Conservation (phyloP, 1,284 basidiomycete species). For the Apiotrichum domesticum region DNA sequence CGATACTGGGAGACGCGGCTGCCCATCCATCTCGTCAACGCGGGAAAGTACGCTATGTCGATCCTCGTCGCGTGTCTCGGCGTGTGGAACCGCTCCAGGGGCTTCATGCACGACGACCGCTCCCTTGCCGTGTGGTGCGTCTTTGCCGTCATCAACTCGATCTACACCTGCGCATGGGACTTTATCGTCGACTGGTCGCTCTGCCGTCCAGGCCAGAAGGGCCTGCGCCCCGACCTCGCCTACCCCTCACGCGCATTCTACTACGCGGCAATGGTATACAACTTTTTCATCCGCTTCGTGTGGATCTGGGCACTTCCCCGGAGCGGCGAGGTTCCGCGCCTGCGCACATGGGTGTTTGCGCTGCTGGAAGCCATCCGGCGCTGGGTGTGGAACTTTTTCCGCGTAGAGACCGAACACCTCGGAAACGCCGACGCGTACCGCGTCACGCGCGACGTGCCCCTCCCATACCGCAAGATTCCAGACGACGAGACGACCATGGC, state of each 20-base stretch:
- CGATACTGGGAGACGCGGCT: constrained; percentile 73
- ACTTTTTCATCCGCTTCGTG: constrained; percentile 68
- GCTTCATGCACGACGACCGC: constrained; percentile 44
- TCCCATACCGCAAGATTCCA: constrained; percentile 25
- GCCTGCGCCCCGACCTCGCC: constrained; percentile 70
- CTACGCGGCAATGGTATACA: constrained; percentile 53
- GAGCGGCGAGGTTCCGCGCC: constrained; percentile 51
- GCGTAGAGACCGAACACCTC: constrained; percentile 43
- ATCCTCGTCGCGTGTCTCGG: constrained; percentile 64
- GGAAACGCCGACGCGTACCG: constrained; percentile 34
- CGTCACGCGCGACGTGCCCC: constrained; percentile 32
- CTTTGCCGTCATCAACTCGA: constrained; percentile 56
- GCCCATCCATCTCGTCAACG: constrained; percentile 77
- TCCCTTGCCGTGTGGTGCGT: constrained; percentile 62
- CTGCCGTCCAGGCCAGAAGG: constrained; percentile 57
- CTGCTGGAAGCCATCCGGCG: constrained; percentile 72
- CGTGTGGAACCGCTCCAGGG: constrained; percentile 65
- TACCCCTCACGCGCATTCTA: constrained; percentile 55
- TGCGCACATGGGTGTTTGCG: constrained; percentile 65
- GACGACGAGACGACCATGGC: background rate
- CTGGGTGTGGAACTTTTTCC: constrained; percentile 81
- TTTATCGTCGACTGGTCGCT: constrained; percentile 55
- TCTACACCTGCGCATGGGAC: constrained; percentile 75
- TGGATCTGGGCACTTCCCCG: constrained; percentile 74
- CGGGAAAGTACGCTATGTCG: constrained; percentile 66